Evolutionary conservation across 202 grass and related monocot genomes (phyloP).

Genomic region (Carex sylvatica): DNA sequence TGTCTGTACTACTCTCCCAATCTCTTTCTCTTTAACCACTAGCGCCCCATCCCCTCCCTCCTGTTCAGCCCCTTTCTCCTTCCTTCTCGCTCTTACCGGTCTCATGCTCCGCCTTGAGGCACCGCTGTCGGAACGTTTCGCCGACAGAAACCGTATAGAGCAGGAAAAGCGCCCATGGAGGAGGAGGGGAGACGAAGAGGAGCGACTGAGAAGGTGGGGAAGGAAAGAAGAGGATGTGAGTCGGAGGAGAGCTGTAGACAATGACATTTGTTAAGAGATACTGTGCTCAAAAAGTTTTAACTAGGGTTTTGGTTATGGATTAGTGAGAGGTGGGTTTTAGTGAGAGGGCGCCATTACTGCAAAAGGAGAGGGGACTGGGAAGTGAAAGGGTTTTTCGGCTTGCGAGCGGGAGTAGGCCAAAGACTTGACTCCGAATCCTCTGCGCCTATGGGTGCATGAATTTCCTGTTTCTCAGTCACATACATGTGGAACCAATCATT

Average conservation of each 20-base stretch:
- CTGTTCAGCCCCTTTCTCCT: conserved; percentile 16
- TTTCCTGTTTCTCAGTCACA: too few species aligned
- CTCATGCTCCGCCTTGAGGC: conserved; percentile 19
- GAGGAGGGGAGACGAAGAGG: conserved; percentile 53
- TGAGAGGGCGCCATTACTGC: conserved; percentile 20
- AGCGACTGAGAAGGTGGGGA: conserved; percentile 44
- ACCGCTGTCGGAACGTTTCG: background rate
- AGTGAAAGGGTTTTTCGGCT: conserved; percentile 13
- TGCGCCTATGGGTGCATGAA: too few species aligned
- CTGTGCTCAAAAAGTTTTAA: conserved; percentile 27
- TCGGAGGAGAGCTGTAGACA: conserved; percentile 22
- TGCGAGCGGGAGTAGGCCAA: background rate
- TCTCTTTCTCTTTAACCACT: conserved; percentile 40
- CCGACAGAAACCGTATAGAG: conserved; percentile 43
- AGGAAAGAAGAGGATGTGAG: background rate
- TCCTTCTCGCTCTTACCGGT: conserved; percentile 30
- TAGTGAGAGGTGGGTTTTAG: conserved; percentile 33
- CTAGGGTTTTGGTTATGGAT: conserved; percentile 52
- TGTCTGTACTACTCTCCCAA: conserved; percentile 48
- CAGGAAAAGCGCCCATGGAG: conserved; percentile 26
- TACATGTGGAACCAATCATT: too few species aligned
- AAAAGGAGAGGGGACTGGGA: background rate
- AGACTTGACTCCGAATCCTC: too few species aligned
- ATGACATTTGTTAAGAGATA: conserved; percentile 29
- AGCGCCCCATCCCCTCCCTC: conserved; percentile 28